phyloP scores from a whole-genome alignment of 179 eudicot genomes.

The Silene coronaria region DNA sequence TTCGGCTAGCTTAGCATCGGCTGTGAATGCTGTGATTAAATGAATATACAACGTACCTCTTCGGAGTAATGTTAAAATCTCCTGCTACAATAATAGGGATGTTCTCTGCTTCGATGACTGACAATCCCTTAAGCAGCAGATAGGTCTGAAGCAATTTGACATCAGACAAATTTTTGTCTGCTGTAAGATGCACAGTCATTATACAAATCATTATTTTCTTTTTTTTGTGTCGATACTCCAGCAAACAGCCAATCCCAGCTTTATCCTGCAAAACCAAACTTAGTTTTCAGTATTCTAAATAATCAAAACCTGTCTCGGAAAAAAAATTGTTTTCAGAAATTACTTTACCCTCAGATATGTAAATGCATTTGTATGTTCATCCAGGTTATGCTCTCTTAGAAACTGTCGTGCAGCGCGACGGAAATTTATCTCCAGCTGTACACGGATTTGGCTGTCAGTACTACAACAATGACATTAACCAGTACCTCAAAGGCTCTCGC shows the following conservation, averaged over 20 bases:
- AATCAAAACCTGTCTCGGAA: background rate
- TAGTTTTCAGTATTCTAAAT: background rate
- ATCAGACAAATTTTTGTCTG: background rate
- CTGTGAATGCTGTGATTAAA: too few relatives aligned
- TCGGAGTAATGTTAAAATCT: background rate
- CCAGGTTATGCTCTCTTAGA: background rate
- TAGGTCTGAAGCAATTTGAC: background rate
- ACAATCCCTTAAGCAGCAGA: background rate
- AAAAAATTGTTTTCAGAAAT: background rate
- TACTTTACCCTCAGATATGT: background rate
- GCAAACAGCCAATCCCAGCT: background rate
- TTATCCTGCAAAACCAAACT: background rate
- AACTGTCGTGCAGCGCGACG: background rate
- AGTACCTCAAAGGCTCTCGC: too few relatives aligned
- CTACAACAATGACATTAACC: too few relatives aligned
- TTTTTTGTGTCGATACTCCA: background rate
- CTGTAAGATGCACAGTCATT: background rate
- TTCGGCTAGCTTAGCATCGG: too few relatives aligned
- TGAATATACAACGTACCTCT: background rate
- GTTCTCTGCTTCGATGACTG: background rate
- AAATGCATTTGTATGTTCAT: background rate
- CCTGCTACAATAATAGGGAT: background rate
- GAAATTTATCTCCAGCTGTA: background rate
- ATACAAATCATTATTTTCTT: background rate
- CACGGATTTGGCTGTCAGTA: background rate